These are phyloP conservation scores for Corymbia maculata DNA, from an alignment of 345 rosid genomes.

Conservation along the genomic window DNA sequence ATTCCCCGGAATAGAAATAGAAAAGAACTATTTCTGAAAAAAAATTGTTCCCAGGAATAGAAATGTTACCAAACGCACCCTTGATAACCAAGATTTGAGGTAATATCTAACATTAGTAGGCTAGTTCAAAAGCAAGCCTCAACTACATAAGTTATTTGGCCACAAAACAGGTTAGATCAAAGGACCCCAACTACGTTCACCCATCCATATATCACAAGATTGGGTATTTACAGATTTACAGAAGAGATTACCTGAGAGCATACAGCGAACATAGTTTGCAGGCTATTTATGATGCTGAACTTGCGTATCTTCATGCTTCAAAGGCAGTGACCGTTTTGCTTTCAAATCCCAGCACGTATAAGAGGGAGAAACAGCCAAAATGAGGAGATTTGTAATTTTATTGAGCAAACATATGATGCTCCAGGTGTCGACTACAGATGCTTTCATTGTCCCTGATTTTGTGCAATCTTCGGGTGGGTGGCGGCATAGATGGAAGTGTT, in stretches of 20 bases:
- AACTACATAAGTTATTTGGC: not conserved
- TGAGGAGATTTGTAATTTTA: not conserved
- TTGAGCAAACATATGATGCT: not conserved
- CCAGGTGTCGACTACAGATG: not conserved
- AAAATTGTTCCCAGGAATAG: no score
- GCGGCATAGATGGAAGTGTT: conserved; percentile 80
- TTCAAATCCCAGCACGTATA: not conserved
- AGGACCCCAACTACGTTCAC: not conserved
- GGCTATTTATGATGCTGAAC: not conserved
- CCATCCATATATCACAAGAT: not conserved
- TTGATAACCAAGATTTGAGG: not conserved
- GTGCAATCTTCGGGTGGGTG: conserved; percentile 66
- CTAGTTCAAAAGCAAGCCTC: not conserved
- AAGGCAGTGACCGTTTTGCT: not conserved
- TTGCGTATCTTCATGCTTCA: not conserved
- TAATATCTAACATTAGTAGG: not conserved
- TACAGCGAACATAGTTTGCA: not conserved
- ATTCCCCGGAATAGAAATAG: no score
- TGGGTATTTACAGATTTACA: not conserved
- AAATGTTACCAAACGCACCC: no score
- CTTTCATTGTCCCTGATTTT: conserved; percentile 3
- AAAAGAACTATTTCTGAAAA: no score
- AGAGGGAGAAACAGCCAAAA: not conserved
- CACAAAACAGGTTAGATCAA: not conserved
- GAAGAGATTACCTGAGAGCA: not conserved